These are phyloP conservation scores for Glycine tomentella DNA, from an alignment of 306 rosid genomes.

Conservation along the genomic window DNA sequence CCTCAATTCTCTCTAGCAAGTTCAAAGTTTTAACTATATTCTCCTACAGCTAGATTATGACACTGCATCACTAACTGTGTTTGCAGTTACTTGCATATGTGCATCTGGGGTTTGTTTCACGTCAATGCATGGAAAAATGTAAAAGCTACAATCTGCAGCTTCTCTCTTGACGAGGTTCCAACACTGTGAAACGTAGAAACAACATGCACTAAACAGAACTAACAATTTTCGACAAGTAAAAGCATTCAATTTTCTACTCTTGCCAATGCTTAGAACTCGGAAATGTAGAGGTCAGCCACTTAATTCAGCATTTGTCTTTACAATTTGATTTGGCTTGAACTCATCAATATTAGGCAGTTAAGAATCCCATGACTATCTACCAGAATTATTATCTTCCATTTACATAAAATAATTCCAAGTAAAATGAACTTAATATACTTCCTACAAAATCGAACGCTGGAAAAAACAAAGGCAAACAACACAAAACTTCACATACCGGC, in stretches of 20 bases:
- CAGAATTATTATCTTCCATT: background rate
- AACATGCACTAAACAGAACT: background rate
- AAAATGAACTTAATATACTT: conserved; percentile 25
- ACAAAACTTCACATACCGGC: conserved; percentile 68
- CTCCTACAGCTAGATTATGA: background rate
- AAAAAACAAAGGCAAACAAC: conserved; percentile 11
- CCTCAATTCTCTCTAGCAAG: background rate
- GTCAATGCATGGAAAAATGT: background rate
- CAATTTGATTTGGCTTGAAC: background rate
- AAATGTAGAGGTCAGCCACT: background rate
- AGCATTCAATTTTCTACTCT: conserved; percentile 22
- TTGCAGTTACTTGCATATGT: background rate
- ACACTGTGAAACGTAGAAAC: background rate
- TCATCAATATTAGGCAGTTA: conserved; percentile 10
- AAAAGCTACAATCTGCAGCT: background rate
- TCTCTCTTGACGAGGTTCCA: background rate
- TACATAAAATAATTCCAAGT: conserved; percentile 1
- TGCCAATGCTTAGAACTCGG: conserved; percentile 4
- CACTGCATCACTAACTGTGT: background rate
- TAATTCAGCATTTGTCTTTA: background rate
- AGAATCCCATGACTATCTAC: background rate
- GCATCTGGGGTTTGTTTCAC: background rate
- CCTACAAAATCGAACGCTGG: conserved; percentile 1
- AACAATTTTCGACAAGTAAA: background rate
- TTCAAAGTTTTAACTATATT: background rate